Percentiles rank a stretch among this genome's conserved stretches.
Conservation (phyloP, 805 yeast genomes). For the Priceomyces haplophilus region DNA sequence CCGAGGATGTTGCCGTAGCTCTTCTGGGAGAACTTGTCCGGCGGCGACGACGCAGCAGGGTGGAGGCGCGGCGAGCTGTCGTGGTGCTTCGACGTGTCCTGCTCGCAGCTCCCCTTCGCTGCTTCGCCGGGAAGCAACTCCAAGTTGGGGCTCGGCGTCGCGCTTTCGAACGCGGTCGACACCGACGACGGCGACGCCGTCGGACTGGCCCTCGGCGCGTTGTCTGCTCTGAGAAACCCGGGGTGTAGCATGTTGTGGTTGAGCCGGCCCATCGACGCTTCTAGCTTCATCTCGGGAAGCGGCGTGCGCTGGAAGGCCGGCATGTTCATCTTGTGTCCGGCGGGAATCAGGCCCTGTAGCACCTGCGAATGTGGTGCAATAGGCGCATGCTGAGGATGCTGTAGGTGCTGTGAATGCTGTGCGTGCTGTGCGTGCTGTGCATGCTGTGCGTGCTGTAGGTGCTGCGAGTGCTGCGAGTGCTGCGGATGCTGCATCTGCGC, state of each 20-base stretch:
- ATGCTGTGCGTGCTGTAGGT: conserved; percentile 1
- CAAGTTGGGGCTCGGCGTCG: not conserved
- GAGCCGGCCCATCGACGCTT: no score
- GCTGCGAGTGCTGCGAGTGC: not conserved
- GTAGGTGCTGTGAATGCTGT: not conserved
- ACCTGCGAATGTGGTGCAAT: not conserved
- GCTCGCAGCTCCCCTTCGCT: not conserved
- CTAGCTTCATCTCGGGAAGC: no score
- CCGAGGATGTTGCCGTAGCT: not conserved
- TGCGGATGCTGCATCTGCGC: conserved; percentile 3
- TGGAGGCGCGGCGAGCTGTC: not conserved
- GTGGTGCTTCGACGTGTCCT: not conserved
- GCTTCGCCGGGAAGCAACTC: not conserved
- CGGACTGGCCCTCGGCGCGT: not conserved
- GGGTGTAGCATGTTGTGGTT: not conserved
- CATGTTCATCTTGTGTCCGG: no score
- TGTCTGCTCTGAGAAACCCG: not conserved
- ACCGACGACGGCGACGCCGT: not conserved
- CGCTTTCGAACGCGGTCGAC: not conserved
- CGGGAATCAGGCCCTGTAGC: not conserved
- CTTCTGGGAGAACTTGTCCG: not conserved
- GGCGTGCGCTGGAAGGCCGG: no score
- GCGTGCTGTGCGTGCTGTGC: not conserved
- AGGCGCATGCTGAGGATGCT: conserved; percentile 3
- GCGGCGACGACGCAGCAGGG: not conserved